These are phyloP conservation scores for Pseudogymnoascus sp. DNA, from an alignment of 2,329 filamentous ascomycete species.

Conservation along the genomic window DNA sequence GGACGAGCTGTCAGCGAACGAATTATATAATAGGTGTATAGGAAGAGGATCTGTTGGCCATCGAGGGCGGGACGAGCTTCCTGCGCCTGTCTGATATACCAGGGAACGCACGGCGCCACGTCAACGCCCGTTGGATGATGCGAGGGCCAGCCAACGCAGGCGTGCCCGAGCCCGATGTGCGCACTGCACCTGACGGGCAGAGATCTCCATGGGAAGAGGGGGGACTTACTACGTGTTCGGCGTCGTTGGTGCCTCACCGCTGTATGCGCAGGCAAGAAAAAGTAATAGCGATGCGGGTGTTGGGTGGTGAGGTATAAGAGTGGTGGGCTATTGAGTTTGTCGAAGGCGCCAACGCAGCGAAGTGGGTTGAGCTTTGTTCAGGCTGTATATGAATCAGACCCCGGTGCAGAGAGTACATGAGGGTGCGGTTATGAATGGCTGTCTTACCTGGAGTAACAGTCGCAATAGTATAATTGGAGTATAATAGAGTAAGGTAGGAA, in stretches of 20 bases:
- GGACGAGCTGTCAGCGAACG: neutral
- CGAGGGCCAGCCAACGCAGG: slow-evolving; percentile 2
- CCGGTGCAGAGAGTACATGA: neutral
- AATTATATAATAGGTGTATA: slow-evolving; percentile 8
- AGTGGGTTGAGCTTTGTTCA: slow-evolving; percentile 5
- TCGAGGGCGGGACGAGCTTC: neutral
- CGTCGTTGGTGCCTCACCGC: slow-evolving; percentile 9
- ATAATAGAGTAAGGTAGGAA: slow-evolving; percentile 2
- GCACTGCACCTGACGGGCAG: neutral
- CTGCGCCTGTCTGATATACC: slow-evolving; percentile 7
- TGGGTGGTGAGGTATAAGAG: slow-evolving; percentile 7
- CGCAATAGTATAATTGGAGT: neutral
- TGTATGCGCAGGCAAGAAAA: neutral
- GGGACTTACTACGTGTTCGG: slow-evolving; percentile 6
- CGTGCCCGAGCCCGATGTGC: neutral
- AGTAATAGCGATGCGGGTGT: neutral
- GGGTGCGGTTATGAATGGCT: neutral
- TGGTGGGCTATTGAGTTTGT: slow-evolving; percentile 3
- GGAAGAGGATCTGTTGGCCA: neutral
- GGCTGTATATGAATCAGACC: slow-evolving; percentile 2
- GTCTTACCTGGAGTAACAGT: slow-evolving; percentile 2
- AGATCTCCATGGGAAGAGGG: neutral
- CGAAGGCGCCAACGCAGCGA: slow-evolving; percentile 9
- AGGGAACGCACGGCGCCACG: slow-evolving; percentile 7
- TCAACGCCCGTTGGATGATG: neutral